Percentiles rank a stretch among this genome's conserved stretches.
These are phyloP conservation scores for Carex kokanica DNA, from an alignment of 176 grass and related monocot species.

Conservation along the genomic window DNA sequence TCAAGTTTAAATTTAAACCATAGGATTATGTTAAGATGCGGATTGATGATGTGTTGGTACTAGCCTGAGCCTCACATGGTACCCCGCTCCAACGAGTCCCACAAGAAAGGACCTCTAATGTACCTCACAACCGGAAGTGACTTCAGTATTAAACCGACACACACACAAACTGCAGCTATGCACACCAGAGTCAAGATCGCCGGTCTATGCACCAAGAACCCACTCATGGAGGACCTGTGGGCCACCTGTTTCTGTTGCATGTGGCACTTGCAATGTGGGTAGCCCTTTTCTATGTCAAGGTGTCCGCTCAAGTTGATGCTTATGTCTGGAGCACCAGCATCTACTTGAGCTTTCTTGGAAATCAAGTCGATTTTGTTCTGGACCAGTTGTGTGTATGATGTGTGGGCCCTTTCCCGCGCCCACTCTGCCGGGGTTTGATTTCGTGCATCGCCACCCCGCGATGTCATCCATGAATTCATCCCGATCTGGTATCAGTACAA, in stretches of 20 bases:
- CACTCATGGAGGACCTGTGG: conserved; percentile 20
- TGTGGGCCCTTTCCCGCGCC: conserved; percentile 43
- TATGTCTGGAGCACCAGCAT: conserved; percentile 21
- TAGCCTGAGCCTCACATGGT: conserved; percentile 34
- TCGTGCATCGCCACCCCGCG: conserved; percentile 35
- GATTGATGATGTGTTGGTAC: not conserved
- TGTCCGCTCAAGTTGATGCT: not conserved
- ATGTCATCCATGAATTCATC: conserved; percentile 64
- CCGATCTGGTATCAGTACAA: conserved; percentile 45
- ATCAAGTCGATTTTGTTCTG: conserved; percentile 63
- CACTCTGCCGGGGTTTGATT: conserved; percentile 69
- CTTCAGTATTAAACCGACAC: conserved; percentile 70
- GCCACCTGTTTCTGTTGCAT: conserved; percentile 22
- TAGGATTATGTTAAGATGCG: not conserved
- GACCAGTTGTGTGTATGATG: conserved; percentile 62
- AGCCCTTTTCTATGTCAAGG: conserved; percentile 9
- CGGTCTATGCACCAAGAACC: conserved; percentile 53
- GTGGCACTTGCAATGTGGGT: conserved; percentile 46
- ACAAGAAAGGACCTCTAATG: conserved; percentile 52
- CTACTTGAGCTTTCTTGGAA: conserved; percentile 28
- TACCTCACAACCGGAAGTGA: conserved; percentile 41
- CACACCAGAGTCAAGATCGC: conserved; percentile 54
- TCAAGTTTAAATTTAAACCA: not conserved
- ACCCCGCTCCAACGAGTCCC: conserved; percentile 49
- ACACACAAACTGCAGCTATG: conserved; percentile 82